Percentiles rank a stretch among this genome's conserved stretches.
Conservation (phyloP, 208 protist genomes). For the Crithidia sp. region DNA sequence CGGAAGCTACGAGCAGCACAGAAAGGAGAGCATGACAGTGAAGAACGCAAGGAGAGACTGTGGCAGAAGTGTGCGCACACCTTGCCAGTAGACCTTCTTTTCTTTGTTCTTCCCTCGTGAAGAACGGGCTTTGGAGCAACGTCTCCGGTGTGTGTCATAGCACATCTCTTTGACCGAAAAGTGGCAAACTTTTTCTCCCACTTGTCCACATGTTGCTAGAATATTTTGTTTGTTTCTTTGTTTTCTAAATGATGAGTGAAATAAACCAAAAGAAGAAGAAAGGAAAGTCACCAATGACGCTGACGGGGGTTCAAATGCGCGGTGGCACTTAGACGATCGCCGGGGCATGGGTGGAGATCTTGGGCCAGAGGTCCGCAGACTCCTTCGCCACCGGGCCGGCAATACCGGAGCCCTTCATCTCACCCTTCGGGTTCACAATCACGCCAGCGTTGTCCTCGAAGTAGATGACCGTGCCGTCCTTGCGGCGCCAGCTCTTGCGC, state of each 20-base stretch:
- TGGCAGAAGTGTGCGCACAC: too few species aligned
- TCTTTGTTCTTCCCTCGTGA: too few species aligned
- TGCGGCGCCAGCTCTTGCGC: constrained; percentile 98
- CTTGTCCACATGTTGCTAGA: not conserved
- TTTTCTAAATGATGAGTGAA: not conserved
- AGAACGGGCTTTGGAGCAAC: too few species aligned
- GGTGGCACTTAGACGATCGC: constrained; percentile 94
- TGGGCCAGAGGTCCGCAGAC: constrained; percentile 99
- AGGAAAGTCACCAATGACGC: constrained; percentile 12
- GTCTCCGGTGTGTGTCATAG: too few species aligned
- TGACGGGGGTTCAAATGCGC: not conserved
- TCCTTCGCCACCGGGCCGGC: constrained; percentile 99
- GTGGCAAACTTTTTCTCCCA: not conserved
- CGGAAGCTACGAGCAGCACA: too few species aligned
- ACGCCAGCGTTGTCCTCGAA: constrained; percentile 99
- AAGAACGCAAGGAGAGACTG: too few species aligned
- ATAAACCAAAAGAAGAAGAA: constrained; percentile 19
- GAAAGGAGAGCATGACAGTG: too few species aligned
- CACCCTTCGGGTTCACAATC: constrained; percentile 99
- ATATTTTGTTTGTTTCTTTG: not conserved
- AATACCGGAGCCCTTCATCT: constrained; percentile 99
- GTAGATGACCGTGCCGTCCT: constrained; percentile 98
- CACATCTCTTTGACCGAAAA: too few species aligned
- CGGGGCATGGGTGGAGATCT: constrained; percentile 96
- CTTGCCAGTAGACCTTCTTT: too few species aligned